phyloP scores from a whole-genome alignment of 495 filamentous ascomycete species.

The Alectoria sarmentosa region DNA sequence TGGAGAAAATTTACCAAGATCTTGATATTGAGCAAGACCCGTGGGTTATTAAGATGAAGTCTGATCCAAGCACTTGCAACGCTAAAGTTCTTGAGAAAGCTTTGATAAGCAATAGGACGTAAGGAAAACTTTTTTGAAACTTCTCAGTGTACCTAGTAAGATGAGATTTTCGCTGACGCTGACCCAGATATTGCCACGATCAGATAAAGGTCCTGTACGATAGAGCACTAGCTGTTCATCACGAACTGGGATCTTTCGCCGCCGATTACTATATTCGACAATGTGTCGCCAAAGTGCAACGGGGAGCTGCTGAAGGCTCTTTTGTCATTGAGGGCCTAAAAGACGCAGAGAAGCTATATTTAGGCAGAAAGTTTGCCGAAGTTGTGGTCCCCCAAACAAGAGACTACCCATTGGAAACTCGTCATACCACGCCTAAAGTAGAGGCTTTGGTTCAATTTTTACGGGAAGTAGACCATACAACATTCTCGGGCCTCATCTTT shows the following conservation, averaged over 20 bases:
- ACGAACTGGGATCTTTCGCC: slow-evolving; percentile 67
- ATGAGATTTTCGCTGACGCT: not conserved
- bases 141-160: not conserved
- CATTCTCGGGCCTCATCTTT: slow-evolving; percentile 70
- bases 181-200: slow-evolving; percentile 42
- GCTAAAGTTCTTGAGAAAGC: slow-evolving; percentile 39
- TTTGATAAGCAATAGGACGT: slow-evolving; percentile 48
- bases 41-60: slow-evolving; percentile 48
- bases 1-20: slow-evolving; percentile 29
- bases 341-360: slow-evolving; percentile 53
- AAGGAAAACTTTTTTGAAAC: not conserved
- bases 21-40: slow-evolving; percentile 67
- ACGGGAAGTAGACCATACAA: slow-evolving; percentile 33
- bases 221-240: slow-evolving; percentile 44
- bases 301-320: slow-evolving; percentile 29
- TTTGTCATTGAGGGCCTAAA: slow-evolving; percentile 36
- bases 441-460: slow-evolving; percentile 49
- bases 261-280: slow-evolving; percentile 61
- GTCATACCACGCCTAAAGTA: slow-evolving; percentile 47
- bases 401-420: slow-evolving; percentile 6
- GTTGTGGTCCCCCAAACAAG: slow-evolving; percentile 3
- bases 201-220: slow-evolving; percentile 54
- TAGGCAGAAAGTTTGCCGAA: slow-evolving; percentile 31
- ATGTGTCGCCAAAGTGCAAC: slow-evolving; percentile 43
- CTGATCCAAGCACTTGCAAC: slow-evolving; percentile 30